phyloP scores from a whole-genome alignment of 106 monocot genomes.

The Agapanthus africanus region DNA sequence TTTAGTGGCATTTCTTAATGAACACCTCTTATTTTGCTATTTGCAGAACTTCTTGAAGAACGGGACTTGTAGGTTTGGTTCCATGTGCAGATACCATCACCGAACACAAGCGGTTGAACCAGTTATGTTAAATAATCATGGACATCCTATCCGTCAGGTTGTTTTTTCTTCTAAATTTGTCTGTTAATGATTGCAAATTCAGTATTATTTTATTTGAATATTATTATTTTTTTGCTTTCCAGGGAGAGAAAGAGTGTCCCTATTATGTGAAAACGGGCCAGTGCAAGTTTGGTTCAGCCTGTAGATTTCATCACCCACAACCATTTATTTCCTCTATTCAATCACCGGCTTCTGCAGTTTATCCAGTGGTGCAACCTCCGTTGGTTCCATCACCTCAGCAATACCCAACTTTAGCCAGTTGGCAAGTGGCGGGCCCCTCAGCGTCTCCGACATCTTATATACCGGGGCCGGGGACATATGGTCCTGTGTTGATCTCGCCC shows the following conservation, averaged over 20 bases:
- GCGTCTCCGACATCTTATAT: slow-evolving; percentile 46
- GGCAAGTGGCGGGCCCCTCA: slow-evolving; percentile 43
- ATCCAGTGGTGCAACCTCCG: slow-evolving; percentile 39
- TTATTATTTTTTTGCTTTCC: slow-evolving; percentile 23
- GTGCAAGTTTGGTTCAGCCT: slow-evolving; percentile 80
- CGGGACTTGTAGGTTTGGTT: slow-evolving; percentile 59
- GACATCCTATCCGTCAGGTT: slow-evolving; percentile 70
- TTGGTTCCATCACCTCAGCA: not conserved
- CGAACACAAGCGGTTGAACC: slow-evolving; percentile 52
- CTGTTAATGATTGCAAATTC: not conserved
- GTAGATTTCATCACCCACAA: slow-evolving; percentile 85
- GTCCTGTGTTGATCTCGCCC: slow-evolving; percentile 52
- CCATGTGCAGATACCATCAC: slow-evolving; percentile 76
- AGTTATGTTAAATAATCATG: slow-evolving; percentile 42
- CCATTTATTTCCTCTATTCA: slow-evolving; percentile 29
- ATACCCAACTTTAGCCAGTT: slow-evolving; percentile 17
- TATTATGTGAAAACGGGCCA: slow-evolving; percentile 73
- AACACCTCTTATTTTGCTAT: not conserved
- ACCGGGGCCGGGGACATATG: slow-evolving; percentile 58
- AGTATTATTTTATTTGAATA: not conserved
- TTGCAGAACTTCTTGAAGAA: slow-evolving; percentile 57
- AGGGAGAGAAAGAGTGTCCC: slow-evolving; percentile 83
- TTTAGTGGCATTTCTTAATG: not conserved
- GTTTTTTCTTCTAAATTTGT: slow-evolving; percentile 8
- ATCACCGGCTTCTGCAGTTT: slow-evolving; percentile 39